Conservation (phyloP, 148 eudicot genomes). For the Polygonum maritimum region DNA sequence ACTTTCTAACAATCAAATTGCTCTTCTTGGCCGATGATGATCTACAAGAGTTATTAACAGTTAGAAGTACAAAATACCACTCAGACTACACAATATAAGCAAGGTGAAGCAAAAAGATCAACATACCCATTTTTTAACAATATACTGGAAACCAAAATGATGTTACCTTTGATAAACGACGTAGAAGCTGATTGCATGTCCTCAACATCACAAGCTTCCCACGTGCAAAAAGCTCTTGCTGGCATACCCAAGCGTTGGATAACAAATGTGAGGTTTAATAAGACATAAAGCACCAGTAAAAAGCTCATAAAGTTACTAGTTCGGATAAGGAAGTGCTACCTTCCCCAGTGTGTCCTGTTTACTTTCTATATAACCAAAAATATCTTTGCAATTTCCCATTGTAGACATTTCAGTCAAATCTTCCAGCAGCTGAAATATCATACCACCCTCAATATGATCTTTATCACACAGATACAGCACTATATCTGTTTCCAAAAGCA, state of each 20-base stretch:
- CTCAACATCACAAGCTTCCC: constrained; percentile 99
- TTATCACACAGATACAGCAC: constrained; percentile 95
- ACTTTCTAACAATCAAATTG: neutral
- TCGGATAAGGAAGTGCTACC: constrained; percentile 30
- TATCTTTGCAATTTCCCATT: constrained; percentile 90
- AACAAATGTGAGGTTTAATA: neutral
- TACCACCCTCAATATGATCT: constrained; percentile 96
- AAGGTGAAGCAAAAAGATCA: neutral
- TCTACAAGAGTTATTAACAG: neutral
- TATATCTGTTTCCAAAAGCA: constrained; percentile 41
- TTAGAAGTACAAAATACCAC: neutral
- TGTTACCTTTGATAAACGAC: constrained; percentile 89
- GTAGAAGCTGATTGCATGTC: constrained; percentile 98
- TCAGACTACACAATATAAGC: neutral
- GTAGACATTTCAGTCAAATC: constrained; percentile 99
- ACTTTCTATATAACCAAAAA: constrained; percentile 93
- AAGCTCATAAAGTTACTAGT: neutral
- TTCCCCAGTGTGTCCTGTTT: constrained; percentile 96
- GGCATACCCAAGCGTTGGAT: constrained; percentile 15
- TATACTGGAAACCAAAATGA: neutral
- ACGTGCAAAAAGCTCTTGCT: constrained; percentile 95
- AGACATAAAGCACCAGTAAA: neutral
- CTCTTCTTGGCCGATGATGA: neutral
- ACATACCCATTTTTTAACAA: neutral
- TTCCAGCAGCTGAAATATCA: constrained; percentile 95